Percentiles rank a stretch among this genome's conserved stretches.
These are phyloP conservation scores for Dactylis glomerata DNA, from an alignment of 176 grass and related monocot genomes.

Conservation along the genomic window DNA sequence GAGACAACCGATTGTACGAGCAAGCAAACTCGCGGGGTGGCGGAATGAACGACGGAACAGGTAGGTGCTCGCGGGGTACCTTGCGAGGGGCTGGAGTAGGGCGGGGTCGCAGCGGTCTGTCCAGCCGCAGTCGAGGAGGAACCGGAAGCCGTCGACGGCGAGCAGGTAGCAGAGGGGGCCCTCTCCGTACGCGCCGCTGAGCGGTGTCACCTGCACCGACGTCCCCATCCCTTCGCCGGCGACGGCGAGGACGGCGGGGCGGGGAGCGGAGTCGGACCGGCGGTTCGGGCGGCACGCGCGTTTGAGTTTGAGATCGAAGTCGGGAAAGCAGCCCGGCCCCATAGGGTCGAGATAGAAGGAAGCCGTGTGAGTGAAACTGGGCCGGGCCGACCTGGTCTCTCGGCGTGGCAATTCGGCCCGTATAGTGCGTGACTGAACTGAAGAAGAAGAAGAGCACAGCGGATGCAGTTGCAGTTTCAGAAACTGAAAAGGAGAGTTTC, in stretches of 20 bases:
- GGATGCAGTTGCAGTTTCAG: background rate
- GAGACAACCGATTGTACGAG: background rate
- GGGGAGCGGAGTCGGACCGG: background rate
- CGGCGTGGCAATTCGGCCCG: too few relatives aligned
- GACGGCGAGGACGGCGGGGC: background rate
- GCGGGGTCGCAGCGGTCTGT: constrained; percentile 71
- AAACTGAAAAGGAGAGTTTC: background rate
- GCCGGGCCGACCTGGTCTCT: too few relatives aligned
- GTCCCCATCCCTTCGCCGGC: constrained; percentile 55
- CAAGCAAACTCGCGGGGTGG: too few relatives aligned
- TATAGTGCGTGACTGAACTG: background rate
- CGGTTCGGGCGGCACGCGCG: too few relatives aligned
- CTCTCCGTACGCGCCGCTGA: constrained; percentile 71
- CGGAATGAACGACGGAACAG: too few relatives aligned
- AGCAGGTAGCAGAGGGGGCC: constrained; percentile 65
- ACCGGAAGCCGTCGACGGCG: constrained; percentile 82
- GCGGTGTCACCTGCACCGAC: constrained; percentile 79
- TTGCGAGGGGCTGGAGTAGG: constrained; percentile 76
- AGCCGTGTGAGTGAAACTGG: too few relatives aligned
- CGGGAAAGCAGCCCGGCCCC: too few relatives aligned
- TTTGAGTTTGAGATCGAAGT: too few relatives aligned
- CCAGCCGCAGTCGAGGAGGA: constrained; percentile 94
- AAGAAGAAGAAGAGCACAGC: background rate
- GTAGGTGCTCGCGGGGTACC: constrained; percentile 16
- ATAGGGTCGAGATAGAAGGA: too few relatives aligned